Percentiles rank a stretch among this genome's conserved stretches.
Conservation (phyloP, 805 yeast species). For the Metschnikowia proteae region DNA sequence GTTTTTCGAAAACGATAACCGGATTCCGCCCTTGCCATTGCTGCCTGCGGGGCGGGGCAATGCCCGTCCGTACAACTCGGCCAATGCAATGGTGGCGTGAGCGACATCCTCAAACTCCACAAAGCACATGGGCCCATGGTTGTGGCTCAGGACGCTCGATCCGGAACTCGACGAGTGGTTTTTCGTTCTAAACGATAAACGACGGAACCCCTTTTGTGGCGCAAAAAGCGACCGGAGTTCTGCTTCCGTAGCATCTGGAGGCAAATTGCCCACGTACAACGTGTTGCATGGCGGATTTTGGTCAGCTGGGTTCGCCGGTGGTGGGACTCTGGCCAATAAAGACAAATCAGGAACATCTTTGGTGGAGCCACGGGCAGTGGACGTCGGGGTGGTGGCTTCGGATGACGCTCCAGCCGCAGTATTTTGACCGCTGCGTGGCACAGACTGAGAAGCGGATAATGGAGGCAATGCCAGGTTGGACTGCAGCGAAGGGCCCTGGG, state of each 20-base stretch:
- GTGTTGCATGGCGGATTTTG: constrained; percentile 99
- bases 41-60: constrained; percentile 73
- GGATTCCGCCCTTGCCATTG: constrained; percentile 85
- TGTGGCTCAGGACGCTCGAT: constrained; percentile 27
- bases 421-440: constrained; percentile 11
- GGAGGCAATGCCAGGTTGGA: constrained; percentile 7
- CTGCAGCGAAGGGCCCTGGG: constrained; percentile 17
- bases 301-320: constrained; percentile 97
- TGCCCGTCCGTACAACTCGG: constrained; percentile 89
- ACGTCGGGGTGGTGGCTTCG: constrained; percentile 11
- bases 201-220: constrained; percentile 86
- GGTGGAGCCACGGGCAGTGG: constrained; percentile 14
- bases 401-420: constrained; percentile 7
- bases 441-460: constrained; percentile 4
- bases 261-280: constrained; percentile 91
- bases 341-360: constrained; percentile 62
- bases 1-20: constrained; percentile 90
- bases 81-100: constrained; percentile 88
- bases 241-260: constrained; percentile 94
- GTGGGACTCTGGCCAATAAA: constrained; percentile 73
- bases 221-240: constrained; percentile 85
- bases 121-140: constrained; percentile 98
- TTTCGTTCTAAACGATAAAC: constrained; percentile 88
- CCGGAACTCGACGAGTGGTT: constrained; percentile 24
- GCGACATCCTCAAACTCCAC: constrained; percentile 97